Base-by-base conservation (phyloP, 148 eudicot genomes). In the Selenicereus undatus region DNA sequence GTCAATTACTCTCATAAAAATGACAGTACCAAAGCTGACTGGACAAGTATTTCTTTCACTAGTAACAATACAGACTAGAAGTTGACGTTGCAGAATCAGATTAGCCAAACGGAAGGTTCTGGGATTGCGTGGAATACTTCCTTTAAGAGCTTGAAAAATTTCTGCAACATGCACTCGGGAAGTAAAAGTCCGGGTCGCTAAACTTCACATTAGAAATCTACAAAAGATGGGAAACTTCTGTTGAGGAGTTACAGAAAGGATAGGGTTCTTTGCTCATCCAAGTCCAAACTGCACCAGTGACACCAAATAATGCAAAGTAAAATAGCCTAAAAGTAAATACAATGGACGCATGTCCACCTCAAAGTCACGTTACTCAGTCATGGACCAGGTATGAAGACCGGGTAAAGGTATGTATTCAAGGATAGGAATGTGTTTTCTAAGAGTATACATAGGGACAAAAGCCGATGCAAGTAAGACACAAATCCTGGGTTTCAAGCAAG, bases 131-230 rank as follows among this genome's bases (percentile, higher is more conserved):
- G 42, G 78, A 77, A 66, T 91, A 81, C 89, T 86, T 74, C 94
- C 94, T 84, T 72, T 78, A 20, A 95, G 90, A 39, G 93, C 91
- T 82, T 90, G 91, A 85, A 96, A 95, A 77, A 93, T 95, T 82
- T 93, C 98, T 62, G 89, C 90, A 76, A 95, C 93, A 81, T 95
- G 98, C 85, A 93, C 86, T 13, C 98, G 89, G 60, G 98, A 95
- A 52, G 94, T 93, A 86, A 82, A 93, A 18, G 60, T 76, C 81
- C 81, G 90, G 22, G 87, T 89, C 76, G 87, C 84, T 88, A 39
- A 39, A 39, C 43, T 39, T 4, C 43, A 2, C 43, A 39, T 39
- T 39, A 39, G 43, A 39, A 39, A 7, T 45, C 11, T 8, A 48
- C 13, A 48, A 48, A 48, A 11, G 0, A 48, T 48, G 52, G 52